Evolutionary conservation across 2,329 filamentous ascomycete genomes (phyloP).

Genomic region (Plectosphaerella sp.): DNA sequence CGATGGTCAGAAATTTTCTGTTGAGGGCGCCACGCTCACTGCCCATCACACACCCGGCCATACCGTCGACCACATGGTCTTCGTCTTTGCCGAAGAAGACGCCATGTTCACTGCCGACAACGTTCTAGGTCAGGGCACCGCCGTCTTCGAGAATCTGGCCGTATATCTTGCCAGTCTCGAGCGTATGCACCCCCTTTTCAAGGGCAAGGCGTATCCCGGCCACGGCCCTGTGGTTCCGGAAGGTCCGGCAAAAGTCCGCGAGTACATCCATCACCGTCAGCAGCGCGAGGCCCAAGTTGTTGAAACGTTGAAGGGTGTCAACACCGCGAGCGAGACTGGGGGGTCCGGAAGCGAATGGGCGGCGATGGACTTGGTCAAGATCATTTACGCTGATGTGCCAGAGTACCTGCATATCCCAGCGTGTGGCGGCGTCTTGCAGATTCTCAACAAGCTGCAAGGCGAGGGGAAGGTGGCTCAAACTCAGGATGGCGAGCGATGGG

Average conservation of each 20-base stretch:
- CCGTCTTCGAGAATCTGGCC: constrained; percentile 74
- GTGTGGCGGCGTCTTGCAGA: constrained; percentile 69
- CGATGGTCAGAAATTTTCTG: constrained; percentile 50
- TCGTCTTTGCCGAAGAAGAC: constrained; percentile 72
- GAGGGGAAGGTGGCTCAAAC: constrained; percentile 61
- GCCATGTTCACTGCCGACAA: constrained; percentile 89
- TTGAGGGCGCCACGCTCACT: constrained; percentile 60
- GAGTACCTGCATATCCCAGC: constrained; percentile 73
- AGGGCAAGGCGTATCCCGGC: constrained; percentile 75
- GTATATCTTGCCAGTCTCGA: constrained; percentile 66
- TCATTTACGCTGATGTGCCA: constrained; percentile 78
- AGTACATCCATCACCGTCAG: constrained; percentile 80
- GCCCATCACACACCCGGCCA: constrained; percentile 65
- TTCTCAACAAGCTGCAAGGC: constrained; percentile 70
- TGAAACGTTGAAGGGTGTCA: constrained; percentile 49
- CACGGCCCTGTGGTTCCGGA: constrained; percentile 78
- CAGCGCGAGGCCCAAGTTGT: constrained; percentile 77
- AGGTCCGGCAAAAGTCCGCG: constrained; percentile 64
- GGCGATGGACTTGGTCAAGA: constrained; percentile 77
- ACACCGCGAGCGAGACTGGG: constrained; percentile 16
- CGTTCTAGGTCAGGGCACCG: constrained; percentile 80
- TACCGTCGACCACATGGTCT: constrained; percentile 75
- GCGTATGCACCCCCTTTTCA: constrained; percentile 62
- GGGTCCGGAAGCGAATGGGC: constrained; percentile 46
- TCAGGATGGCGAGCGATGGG: constrained; percentile 36